A percentile compares a stretch with the other conserved stretches of the same genome.
Conservation (phyloP, 2,329 filamentous ascomycete species). For the Verticillium nubilum region DNA sequence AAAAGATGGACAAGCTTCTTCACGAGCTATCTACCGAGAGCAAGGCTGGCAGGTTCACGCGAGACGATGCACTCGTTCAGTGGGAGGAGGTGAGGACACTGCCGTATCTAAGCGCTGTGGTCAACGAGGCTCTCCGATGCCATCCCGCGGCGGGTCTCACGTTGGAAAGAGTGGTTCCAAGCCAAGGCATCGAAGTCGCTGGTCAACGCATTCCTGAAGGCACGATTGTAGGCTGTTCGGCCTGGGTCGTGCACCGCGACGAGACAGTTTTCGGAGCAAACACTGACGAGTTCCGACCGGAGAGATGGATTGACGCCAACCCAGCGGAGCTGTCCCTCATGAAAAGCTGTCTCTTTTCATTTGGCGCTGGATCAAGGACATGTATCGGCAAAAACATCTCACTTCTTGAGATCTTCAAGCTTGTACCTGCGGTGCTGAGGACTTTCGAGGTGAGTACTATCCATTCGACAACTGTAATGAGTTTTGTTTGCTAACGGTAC, state of each 20-base stretch:
- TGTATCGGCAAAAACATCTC: conserved; percentile 5
- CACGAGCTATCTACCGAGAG: background rate
- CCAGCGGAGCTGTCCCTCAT: background rate
- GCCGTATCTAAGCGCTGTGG: background rate
- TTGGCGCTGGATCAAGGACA: conserved; percentile 1
- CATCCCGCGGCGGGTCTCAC: conserved; percentile 1
- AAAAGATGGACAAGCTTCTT: conserved; percentile 15
- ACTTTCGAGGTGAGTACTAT: background rate
- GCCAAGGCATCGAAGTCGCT: background rate
- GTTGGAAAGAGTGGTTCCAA: background rate
- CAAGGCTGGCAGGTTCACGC: background rate
- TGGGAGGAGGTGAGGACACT: conserved; percentile 2
- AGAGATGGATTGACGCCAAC: conserved; percentile 2
- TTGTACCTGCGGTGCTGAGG: background rate
- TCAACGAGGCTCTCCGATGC: conserved; percentile 2
- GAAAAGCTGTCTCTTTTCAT: conserved; percentile 1
- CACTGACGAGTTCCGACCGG: background rate
- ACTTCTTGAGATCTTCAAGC: conserved; percentile 2
- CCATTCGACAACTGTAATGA: too few species aligned
- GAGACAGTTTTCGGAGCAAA: background rate
- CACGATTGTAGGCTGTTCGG: conserved; percentile 1
- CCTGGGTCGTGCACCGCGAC: conserved; percentile 3
- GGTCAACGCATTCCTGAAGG: background rate
- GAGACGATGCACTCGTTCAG: background rate
- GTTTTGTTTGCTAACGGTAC: background rate